Base-by-base conservation (phyloP, 768 basidiomycete species). In the Paxillus ammoniavirescens region DNA sequence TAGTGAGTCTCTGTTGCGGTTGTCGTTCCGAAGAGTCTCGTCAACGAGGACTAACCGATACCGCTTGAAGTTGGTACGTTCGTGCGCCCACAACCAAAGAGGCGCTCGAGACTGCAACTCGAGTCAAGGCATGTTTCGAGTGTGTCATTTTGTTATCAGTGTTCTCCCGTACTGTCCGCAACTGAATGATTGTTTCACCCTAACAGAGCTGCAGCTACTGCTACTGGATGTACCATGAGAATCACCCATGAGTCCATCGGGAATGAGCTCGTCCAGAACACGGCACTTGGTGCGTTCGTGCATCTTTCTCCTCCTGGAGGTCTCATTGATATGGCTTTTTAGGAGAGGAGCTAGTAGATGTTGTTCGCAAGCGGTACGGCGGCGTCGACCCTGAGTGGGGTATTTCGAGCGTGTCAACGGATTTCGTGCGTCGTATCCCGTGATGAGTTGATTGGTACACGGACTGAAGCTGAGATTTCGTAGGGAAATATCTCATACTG, bases 61-160 rank as follows among this genome's bases (percentile, higher is more conserved):
- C 12, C 35, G 12, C 35, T 52, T 23, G n/a, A 54, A 86, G 84
- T 5, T 93, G 84, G 73, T 83, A 83, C 58, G 81, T 91, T 5
- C 86, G 91, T 18, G 88, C 87, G 0, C 86, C 88, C 3, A 81
- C 82, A 0, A 77, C 80, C 30, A 77, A 77, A 8, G 87, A 89
- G 58, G 77, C 84, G 43, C 63, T 82, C 48, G 77, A 75, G 14
- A 78, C 84, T 0, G 67, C 78, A 21, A 76, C 81, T 53, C 81
- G 88, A 23, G 83, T 91, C 7, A 72, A 75, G 12, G 80, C 83
- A 1, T 93, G 91, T 65, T 90, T 91, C 71, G 75, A 86, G 87
- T 89, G 54, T 49, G 82, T 72, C 12, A 17, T 5, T 30, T 14
- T 18, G 7, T 35, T 15, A 12, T 31, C 42, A 10, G 42, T 41